A percentile compares a stretch with the other conserved stretches of the same genome.
Conservation (phyloP, 179 eudicot species). For the Corrigiola litoralis region DNA sequence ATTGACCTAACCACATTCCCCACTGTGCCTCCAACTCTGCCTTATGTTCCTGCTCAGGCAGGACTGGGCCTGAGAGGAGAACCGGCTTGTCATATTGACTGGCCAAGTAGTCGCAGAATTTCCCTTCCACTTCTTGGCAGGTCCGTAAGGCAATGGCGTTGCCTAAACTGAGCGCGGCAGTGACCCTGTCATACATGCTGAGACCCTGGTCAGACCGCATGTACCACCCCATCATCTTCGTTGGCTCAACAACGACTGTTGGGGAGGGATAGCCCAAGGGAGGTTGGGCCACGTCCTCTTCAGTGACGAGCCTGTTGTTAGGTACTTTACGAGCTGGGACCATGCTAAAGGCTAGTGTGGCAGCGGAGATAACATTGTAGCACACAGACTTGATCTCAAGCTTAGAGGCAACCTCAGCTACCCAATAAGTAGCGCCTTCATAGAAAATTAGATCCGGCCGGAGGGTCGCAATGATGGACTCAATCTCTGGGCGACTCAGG, state of each 20-base stretch:
- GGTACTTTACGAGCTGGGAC: conserved; percentile 41
- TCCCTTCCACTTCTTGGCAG: conserved; percentile 57
- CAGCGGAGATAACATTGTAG: conserved; percentile 60
- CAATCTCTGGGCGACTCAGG: conserved; percentile 39
- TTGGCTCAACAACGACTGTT: conserved; percentile 44
- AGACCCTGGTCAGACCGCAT: conserved; percentile 46
- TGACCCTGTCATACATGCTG: conserved; percentile 44
- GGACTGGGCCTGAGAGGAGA: conserved; percentile 52
- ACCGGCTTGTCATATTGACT: conserved; percentile 46
- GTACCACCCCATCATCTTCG: conserved; percentile 26
- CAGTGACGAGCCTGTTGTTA: conserved; percentile 25
- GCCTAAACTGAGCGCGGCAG: conserved; percentile 26
- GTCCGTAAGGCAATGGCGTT: conserved; percentile 59
- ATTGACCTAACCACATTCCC: conserved; percentile 41
- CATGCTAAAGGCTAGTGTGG: conserved; percentile 39
- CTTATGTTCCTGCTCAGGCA: conserved; percentile 25
- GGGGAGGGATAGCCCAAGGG: conserved; percentile 68
- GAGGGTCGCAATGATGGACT: neutral
- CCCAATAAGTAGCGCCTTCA: conserved; percentile 65
- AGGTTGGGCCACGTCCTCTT: conserved; percentile 35
- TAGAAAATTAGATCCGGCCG: conserved; percentile 52
- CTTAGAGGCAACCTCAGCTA: conserved; percentile 37
- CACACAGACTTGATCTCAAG: conserved; percentile 47
- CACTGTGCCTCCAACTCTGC: conserved; percentile 35
- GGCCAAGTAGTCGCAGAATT: conserved; percentile 48